Evolutionary conservation across 331 rosid species (phyloP).

Genomic region (Pyracantha coccinea): DNA sequence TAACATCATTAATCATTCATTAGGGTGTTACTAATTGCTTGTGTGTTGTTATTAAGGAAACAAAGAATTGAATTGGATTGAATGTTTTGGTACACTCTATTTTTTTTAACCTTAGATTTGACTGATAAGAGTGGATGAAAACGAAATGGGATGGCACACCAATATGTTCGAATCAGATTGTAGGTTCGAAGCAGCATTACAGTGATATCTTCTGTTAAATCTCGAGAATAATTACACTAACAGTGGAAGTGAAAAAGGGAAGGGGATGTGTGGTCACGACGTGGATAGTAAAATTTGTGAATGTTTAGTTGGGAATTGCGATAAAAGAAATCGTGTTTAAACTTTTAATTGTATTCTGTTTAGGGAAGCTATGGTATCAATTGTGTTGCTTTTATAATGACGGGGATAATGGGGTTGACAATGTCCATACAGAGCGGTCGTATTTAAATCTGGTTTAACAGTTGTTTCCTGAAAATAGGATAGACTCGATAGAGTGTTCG

Average conservation of each 20-base stretch:
- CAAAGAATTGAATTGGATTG: not conserved
- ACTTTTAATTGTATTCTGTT: not conserved
- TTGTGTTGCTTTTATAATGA: not conserved
- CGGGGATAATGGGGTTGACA: not conserved
- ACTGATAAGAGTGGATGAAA: not conserved
- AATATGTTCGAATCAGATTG: too few relatives aligned
- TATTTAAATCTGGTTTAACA: not conserved
- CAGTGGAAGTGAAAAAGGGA: not conserved
- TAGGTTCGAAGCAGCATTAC: too few relatives aligned
- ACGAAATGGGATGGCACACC: too few relatives aligned
- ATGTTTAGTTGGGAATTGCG: not conserved
- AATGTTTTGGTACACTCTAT: not conserved
- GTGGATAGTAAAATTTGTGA: not conserved
- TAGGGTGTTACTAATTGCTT: not conserved
- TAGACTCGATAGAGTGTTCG: not conserved
- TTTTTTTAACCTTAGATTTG: not conserved
- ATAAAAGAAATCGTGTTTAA: not conserved
- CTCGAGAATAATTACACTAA: too few relatives aligned
- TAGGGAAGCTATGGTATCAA: not conserved
- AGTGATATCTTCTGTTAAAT: too few relatives aligned
- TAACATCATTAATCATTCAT: not conserved
- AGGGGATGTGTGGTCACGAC: not conserved
- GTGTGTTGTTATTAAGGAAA: not conserved
- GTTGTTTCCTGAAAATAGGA: not conserved
- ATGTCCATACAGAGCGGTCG: not conserved